Conservation (phyloP, 176 grass and related monocot genomes). For the Rhipidocladum racemiflorum region DNA sequence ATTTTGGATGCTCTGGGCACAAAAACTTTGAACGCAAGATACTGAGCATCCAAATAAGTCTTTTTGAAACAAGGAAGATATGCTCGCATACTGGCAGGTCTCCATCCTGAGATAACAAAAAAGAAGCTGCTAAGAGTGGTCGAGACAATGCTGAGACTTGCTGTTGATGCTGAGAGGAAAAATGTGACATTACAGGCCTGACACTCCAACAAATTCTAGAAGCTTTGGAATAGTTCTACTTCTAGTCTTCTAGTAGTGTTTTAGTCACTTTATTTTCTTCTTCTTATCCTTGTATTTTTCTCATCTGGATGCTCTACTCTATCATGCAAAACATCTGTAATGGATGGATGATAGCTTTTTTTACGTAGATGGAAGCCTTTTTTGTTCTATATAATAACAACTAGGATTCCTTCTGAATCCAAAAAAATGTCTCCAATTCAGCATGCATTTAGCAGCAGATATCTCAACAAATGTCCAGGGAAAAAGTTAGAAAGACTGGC, state of each 20-base stretch:
- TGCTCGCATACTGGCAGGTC: neutral
- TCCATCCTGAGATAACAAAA: neutral
- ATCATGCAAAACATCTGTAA: neutral
- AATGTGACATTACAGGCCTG: neutral
- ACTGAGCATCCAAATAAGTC: neutral
- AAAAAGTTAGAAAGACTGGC: neutral
- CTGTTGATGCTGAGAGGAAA: neutral
- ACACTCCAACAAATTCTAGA: neutral
- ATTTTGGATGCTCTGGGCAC: neutral
- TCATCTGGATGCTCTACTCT: neutral
- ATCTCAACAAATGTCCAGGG: neutral
- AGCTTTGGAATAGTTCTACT: neutral
- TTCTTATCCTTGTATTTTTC: constrained; percentile 1
- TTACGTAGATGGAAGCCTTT: neutral
- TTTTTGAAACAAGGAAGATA: neutral
- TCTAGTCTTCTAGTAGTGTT: neutral
- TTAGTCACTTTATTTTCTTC: neutral
- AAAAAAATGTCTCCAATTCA: neutral
- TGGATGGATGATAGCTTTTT: neutral
- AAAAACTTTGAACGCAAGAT: neutral
- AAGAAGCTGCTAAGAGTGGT: neutral
- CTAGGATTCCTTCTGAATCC: neutral
- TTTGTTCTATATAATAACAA: neutral
- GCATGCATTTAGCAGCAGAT: neutral
- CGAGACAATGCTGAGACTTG: neutral